A percentile compares a stretch with the other conserved stretches of the same genome.
Conservation (phyloP, 495 filamentous ascomycete genomes). For the Aspergillus ostianus region DNA sequence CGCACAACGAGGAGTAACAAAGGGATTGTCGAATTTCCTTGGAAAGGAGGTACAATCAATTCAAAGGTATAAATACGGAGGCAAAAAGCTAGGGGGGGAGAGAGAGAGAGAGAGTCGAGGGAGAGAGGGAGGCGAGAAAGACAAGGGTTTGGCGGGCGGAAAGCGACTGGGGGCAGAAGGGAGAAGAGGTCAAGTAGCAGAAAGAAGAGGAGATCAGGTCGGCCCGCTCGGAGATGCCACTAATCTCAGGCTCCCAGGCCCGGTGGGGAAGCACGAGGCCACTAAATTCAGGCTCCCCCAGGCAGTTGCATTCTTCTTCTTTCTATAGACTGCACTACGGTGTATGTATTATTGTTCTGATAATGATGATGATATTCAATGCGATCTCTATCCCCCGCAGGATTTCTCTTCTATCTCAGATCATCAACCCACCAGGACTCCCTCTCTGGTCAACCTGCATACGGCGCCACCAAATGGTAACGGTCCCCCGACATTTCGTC, state of each 20-base stretch:
- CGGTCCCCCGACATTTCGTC: not conserved
- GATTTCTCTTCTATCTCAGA: no score
- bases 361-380: no score
- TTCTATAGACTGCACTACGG: no score
- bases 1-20: slow-evolving; percentile 7
- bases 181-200: slow-evolving; percentile 21
- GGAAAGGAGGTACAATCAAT: not conserved
- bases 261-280: no score
- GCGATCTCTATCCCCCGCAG: no score
- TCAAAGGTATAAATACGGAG: not conserved
- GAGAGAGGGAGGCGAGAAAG: slow-evolving; percentile 14
- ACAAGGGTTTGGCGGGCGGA: slow-evolving; percentile 10
- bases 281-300: not conserved
- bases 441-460: not conserved
- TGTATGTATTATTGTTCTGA: no score
- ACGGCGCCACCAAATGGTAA: not conserved
- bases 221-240: no score
- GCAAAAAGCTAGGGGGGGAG: no score
- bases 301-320: no score
- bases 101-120: not conserved
- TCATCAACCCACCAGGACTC: no score
- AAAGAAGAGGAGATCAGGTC: not conserved
- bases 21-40: not conserved
- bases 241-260: not conserved
- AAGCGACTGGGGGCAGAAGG: not conserved